Percentiles rank a stretch among this genome's conserved stretches.
phyloP scores from a whole-genome alignment of 2,329 filamentous ascomycete genomes.

The Alternaria brassicicola region DNA sequence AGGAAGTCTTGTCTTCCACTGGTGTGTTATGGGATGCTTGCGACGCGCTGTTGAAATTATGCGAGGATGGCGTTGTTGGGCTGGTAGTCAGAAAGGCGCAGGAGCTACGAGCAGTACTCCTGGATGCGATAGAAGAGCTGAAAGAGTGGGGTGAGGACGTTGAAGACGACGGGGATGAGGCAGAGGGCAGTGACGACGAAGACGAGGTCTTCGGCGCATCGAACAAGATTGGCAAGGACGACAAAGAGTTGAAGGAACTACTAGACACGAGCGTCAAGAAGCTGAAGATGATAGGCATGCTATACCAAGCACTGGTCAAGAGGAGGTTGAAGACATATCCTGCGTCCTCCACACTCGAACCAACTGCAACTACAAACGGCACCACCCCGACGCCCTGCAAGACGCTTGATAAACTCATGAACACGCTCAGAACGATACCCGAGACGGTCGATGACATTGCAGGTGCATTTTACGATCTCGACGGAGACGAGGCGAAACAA shows the following conservation, averaged over 20 bases:
- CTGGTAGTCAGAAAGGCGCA: slow-evolving; percentile 74
- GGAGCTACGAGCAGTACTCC: slow-evolving; percentile 74
- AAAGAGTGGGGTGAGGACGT: slow-evolving; percentile 85
- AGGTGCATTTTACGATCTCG: slow-evolving; percentile 72
- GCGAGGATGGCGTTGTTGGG: slow-evolving; percentile 70
- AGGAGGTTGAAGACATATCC: slow-evolving; percentile 67
- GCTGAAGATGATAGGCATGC: slow-evolving; percentile 68
- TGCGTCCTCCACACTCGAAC: slow-evolving; percentile 24
- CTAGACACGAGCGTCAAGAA: slow-evolving; percentile 69
- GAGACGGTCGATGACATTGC: slow-evolving; percentile 74
- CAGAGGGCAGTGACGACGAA: slow-evolving; percentile 55
- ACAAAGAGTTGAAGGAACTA: slow-evolving; percentile 69
- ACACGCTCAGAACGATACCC: slow-evolving; percentile 65
- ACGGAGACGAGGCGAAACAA: slow-evolving; percentile 63
- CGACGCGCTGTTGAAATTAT: slow-evolving; percentile 71
- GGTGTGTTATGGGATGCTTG: slow-evolving; percentile 85
- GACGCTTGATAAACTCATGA: slow-evolving; percentile 62
- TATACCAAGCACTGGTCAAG: slow-evolving; percentile 74
- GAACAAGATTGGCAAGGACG: slow-evolving; percentile 63
- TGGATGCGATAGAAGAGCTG: slow-evolving; percentile 84
- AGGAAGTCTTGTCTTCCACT: slow-evolving; percentile 65
- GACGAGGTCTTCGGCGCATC: slow-evolving; percentile 71
- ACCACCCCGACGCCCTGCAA: slow-evolving; percentile 23
- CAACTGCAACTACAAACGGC: slow-evolving; percentile 12
- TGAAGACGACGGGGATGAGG: slow-evolving; percentile 62